Base-by-base conservation (phyloP, 1,139 yeast genomes). In the Suhomyces maxii region DNA sequence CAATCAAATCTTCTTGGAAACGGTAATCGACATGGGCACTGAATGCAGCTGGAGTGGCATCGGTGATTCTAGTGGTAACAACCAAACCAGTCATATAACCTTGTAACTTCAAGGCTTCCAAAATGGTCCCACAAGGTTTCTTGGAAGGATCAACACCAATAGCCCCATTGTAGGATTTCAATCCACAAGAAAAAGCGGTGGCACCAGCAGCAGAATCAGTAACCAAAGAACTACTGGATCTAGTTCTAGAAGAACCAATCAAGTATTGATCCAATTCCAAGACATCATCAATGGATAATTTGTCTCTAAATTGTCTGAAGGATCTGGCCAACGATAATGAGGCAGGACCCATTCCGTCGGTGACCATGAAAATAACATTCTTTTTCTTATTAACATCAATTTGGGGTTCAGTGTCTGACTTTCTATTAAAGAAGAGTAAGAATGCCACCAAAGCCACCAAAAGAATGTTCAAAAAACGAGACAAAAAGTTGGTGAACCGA, bases 141-240 rank as follows among this genome's bases (percentile, higher is more conserved):
- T 58, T 52, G 28, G 57, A 53, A 1, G 65, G 56, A 30, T 53
- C 52, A 6, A 63, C 66, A 11, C 65, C 65, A 39, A 63, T 62
- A 26, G 67, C 67, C 1, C 67, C 67, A 41, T 63, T 63, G 52
- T 63, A 62, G 7, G 65, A 52, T 47, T 63, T 63, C 43, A 61
- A 49, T 1, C 55, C 67, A 45, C 66, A 61, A 25, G 62, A 55
- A 44, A 63, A 63, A 6, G 67, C 65, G 7, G 66, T 62, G 23
- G 67, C 67, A 1, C 66, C 67, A 6, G 67, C 67, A 2, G 67
- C 67, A 5, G 65, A 61, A 48, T 63, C 67, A 23, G 67, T 63
- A 40, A 63, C 58, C 52, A 61, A 53, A 28, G 61, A 55, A 50
- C 48, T 50, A 44, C 52, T 53, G 38, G 65, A 59, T 10, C 65